Evolutionary conservation across 768 basidiomycete genomes (phyloP), one percentile per base, ranked within the genome.

Genomic region (Hygrocybe coccinea): DNA sequence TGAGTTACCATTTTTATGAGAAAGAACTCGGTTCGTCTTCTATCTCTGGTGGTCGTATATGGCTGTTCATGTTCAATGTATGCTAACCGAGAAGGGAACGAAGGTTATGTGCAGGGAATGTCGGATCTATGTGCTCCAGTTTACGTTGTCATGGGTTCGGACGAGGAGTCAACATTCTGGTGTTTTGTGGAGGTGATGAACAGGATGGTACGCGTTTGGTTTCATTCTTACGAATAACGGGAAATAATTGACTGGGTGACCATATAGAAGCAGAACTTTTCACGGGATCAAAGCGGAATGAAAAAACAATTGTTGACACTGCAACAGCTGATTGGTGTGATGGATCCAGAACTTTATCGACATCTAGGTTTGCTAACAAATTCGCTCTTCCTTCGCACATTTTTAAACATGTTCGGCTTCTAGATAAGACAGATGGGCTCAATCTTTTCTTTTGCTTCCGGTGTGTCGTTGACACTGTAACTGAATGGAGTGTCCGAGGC

Each of bases 361-460:
- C 95, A 98, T 71, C 71, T 97, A 52, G 89, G 90, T 90, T 62
- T 50, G 75, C 59, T 45, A 14, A 12, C 33, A 50, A 15, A n/a
- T n/a, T n/a, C 6, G 10, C 52, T 25, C 61, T 34, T 10, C 11
- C 45, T 43, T 12, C 14, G 4, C 9, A 7, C 43, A 17, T n/a
- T 24, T n/a, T 44, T 36, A 11, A 19, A 24, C 10, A 33, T 37
- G 34, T 12, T 7, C 8, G 2, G n/a, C 25, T 39, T 55, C 15
- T 57, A 78, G 78, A 92, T 84, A 98, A 81, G 84, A 89, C 85
- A 1, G 95, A 95, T 58, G 87, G 83, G 1, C 77, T 98, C 58
- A 97, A 98, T 70, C 70, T 98, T 25, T 98, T 98, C 78, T 97
- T 97, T 77, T 97, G 94, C 70, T 99, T 97, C 82, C 84, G 95